These are phyloP conservation scores for Neurospora sp. DNA, from an alignment of 495 filamentous ascomycete genomes.

Conservation along the genomic window DNA sequence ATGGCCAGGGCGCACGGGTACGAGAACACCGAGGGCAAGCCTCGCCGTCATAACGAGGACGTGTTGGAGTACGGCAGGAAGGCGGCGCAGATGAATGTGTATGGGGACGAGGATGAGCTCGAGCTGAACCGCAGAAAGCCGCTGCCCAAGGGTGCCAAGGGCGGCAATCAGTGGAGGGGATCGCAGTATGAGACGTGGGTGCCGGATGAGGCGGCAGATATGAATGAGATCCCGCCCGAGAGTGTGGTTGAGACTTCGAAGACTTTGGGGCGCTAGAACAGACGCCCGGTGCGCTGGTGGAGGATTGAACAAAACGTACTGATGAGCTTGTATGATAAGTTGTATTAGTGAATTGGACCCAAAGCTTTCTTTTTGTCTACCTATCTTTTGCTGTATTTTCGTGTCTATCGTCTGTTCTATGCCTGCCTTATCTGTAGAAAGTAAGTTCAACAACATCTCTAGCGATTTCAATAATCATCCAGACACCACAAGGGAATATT, in stretches of 20 bases:
- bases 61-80: slow-evolving; percentile 4
- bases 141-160: background rate
- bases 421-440: too few species aligned
- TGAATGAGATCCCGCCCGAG: slow-evolving; percentile 1
- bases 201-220: background rate
- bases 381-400: background rate
- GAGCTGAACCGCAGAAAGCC: too few species aligned
- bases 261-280: background rate
- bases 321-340: background rate
- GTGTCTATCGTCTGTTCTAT: background rate
- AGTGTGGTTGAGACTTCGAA: background rate
- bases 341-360: background rate
- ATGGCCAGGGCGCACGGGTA: background rate
- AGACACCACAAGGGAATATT: too few species aligned
- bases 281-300: background rate
- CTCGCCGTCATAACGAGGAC: background rate
- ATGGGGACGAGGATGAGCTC: background rate
- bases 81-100: slow-evolving; percentile 6
- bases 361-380: background rate
- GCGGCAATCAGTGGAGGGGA: background rate
- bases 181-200: background rate
- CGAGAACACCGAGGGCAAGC: background rate
- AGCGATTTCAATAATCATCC: too few species aligned
- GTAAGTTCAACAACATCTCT: too few species aligned
- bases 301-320: background rate